phyloP scores from a whole-genome alignment of 352 stramenopile species.

The Phytopythium chamaehyphon region DNA sequence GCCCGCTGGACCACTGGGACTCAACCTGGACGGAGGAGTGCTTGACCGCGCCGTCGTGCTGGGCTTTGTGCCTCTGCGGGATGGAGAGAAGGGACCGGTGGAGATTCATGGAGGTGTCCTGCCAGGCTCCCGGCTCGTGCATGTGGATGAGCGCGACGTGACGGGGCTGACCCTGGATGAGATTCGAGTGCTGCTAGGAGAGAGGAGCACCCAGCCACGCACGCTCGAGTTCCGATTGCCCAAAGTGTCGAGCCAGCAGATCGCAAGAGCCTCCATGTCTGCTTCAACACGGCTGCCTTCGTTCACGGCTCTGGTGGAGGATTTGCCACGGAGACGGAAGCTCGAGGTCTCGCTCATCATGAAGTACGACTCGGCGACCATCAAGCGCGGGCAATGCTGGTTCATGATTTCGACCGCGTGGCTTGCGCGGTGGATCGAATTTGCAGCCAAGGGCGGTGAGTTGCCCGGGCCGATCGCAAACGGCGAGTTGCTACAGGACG shows the following conservation, averaged over 20 bases:
- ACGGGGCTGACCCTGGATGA: slow-evolving; percentile 30
- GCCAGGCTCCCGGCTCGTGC: slow-evolving; percentile 42
- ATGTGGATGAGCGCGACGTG: slow-evolving; percentile 64
- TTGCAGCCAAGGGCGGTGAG: slow-evolving; percentile 37
- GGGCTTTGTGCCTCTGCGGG: slow-evolving; percentile 55
- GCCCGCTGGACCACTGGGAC: slow-evolving; percentile 45
- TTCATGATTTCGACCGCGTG: slow-evolving; percentile 53
- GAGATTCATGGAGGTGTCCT: slow-evolving; percentile 38
- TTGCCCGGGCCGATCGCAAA: slow-evolving; percentile 57
- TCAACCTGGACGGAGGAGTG: slow-evolving; percentile 43
- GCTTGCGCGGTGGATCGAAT: slow-evolving; percentile 63
- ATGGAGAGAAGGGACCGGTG: slow-evolving; percentile 39
- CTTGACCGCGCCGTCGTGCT: slow-evolving; percentile 39
- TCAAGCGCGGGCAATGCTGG: slow-evolving; percentile 73
- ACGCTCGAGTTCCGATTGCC: slow-evolving; percentile 46
- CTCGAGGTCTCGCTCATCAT: slow-evolving; percentile 57
- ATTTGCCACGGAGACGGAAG: slow-evolving; percentile 43
- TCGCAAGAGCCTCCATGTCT: background rate
- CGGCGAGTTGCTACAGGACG: slow-evolving; percentile 38
- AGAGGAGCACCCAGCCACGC: slow-evolving; percentile 23
- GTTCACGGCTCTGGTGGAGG: slow-evolving; percentile 35
- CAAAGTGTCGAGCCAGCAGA: slow-evolving; percentile 2
- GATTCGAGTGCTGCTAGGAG: slow-evolving; percentile 37
- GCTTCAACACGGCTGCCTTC: slow-evolving; percentile 10
- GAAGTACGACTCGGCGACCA: slow-evolving; percentile 41